Base-by-base conservation (phyloP, 139 green algal species). In the Gonium pectorale region DNA sequence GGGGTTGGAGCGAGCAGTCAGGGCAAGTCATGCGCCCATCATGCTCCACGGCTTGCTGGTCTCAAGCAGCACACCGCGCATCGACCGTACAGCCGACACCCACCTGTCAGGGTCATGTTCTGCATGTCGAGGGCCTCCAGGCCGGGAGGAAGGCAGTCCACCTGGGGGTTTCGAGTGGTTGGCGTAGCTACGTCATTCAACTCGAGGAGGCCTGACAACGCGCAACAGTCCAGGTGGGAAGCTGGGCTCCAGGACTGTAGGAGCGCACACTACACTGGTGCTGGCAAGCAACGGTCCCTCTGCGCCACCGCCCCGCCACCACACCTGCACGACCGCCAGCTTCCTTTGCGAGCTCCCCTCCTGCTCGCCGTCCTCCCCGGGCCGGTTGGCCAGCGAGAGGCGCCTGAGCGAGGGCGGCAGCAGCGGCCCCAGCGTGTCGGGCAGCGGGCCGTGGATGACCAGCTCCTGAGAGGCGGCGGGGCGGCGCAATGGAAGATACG, bases 121-220 rank as follows among this genome's bases (percentile, higher is more conserved):
- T 82, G 75, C 75, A 82, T 46, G 41, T 82, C 75, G 59, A 82
- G 75, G 27, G 41, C 75, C 75, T 71, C 59, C 59, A 82, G 59
- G 0, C 56, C 75, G 41, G 22, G 19, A 0, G 75, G 59, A 29
- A 82, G 40, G 38, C 29, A 60, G 27, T 71, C 73, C 13, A 56
- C 73, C 73, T 78, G 68, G 27, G 44, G 56, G 56, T 59, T 26
- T 59, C 49, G 49, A 13, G 49, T 59, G 49, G 49, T n/a, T n/a
- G n/a, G n/a, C n/a, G n/a, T n/a, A n/a, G n/a, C n/a, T n/a, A n/a
- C n/a, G n/a, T n/a, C n/a, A n/a, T n/a, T n/a, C n/a, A n/a, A n/a
- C n/a, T n/a, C n/a, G n/a, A n/a, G n/a, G n/a, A n/a, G n/a, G n/a
- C n/a, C n/a, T n/a, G n/a, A n/a, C n/a, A n/a, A n/a, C n/a, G n/a